phyloP scores from a whole-genome alignment of 352 stramenopile species.

The Blastocystis sp. region DNA sequence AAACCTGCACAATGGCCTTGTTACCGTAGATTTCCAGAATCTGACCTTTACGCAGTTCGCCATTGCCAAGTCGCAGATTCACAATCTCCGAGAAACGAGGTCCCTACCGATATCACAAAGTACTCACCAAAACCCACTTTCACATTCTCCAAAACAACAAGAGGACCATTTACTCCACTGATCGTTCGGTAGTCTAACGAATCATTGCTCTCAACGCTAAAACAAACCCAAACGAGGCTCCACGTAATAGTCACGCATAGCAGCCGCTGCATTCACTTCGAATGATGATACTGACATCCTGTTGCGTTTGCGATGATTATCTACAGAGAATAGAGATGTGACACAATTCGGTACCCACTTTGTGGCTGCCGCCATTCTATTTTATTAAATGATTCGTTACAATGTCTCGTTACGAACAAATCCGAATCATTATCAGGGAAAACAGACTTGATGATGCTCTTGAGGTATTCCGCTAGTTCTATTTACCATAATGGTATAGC shows the following conservation, averaged over 20 bases:
- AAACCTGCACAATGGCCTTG: too few relatives aligned
- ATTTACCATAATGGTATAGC: background rate
- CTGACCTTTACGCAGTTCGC: conserved; percentile 84
- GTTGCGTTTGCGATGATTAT: background rate
- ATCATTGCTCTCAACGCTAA: too few relatives aligned
- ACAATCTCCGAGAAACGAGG: conserved; percentile 98
- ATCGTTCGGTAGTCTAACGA: conserved; percentile 95
- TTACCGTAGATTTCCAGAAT: too few relatives aligned
- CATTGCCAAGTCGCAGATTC: conserved; percentile 89
- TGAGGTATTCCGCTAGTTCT: background rate
- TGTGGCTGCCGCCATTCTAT: background rate
- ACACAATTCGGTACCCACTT: background rate
- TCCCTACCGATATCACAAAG: conserved; percentile 67
- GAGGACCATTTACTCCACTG: conserved; percentile 90
- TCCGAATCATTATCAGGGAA: background rate
- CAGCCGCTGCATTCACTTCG: too few relatives aligned
- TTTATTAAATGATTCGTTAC: background rate
- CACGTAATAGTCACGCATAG: too few relatives aligned
- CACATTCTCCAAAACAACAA: conserved; percentile 98
- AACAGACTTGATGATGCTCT: background rate
- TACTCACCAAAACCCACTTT: conserved; percentile 74
- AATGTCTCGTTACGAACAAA: background rate
- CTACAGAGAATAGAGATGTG: background rate
- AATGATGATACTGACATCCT: conserved; percentile 43
- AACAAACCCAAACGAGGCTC: too few relatives aligned